A percentile compares a stretch with the other conserved stretches of the same genome.
phyloP scores from a whole-genome alignment of 1,139 yeast species.

The Sugiyamaella pinicola region DNA sequence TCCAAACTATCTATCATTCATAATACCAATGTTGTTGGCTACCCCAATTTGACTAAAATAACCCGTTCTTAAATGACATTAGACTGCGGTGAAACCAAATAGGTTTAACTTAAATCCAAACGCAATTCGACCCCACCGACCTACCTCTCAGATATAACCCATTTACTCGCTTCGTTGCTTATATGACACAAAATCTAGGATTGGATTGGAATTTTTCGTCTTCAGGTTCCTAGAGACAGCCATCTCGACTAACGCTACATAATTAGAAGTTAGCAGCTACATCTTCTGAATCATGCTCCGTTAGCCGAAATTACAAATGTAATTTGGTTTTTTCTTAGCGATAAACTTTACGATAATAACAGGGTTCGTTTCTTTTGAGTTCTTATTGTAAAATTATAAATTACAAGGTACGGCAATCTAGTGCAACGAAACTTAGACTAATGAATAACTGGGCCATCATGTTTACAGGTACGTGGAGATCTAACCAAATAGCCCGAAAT shows the following conservation, averaged over 20 bases:
- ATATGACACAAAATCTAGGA: neutral
- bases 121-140: neutral
- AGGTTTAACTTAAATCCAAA: neutral
- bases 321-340: neutral
- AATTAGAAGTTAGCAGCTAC: neutral
- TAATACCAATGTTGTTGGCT: neutral
- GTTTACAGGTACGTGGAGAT: no score
- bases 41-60: neutral
- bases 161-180: no score
- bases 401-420: neutral
- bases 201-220: no score
- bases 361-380: neutral
- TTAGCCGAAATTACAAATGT: conserved; percentile 8
- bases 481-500: no score
- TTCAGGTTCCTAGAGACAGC: no score
- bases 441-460: neutral
- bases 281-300: neutral
- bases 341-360: neutral
- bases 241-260: no score
- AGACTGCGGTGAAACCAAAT: neutral
- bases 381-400: neutral
- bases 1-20: neutral
- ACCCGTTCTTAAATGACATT: neutral
- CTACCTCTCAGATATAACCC: no score
- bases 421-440: neutral